phyloP scores from a whole-genome alignment of 345 rosid species.

The Durio zibethinus region DNA sequence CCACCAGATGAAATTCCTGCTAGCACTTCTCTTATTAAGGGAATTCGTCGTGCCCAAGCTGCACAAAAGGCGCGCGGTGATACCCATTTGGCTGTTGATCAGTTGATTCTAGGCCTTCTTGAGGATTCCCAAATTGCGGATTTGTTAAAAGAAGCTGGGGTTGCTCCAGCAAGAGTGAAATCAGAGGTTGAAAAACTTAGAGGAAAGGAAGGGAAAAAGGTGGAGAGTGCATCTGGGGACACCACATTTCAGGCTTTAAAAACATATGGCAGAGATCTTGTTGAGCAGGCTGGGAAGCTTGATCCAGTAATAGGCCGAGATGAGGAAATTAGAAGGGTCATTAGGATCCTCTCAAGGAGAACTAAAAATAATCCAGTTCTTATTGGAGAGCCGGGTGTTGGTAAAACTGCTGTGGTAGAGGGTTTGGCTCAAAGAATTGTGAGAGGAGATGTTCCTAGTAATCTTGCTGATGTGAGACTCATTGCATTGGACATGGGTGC shows the following conservation, averaged over 20 bases:
- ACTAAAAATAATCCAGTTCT: constrained; percentile 94
- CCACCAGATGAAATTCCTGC: constrained; percentile 75
- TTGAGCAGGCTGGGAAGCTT: constrained; percentile 88
- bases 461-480: constrained; percentile 78
- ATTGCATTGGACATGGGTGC: constrained; percentile 93
- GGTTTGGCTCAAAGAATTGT: constrained; percentile 92
- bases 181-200: constrained; percentile 84
- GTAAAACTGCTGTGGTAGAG: constrained; percentile 94
- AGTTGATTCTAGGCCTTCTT: constrained; percentile 64
- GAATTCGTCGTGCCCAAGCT: constrained; percentile 69
- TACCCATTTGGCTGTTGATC: constrained; percentile 77
- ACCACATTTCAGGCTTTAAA: constrained; percentile 74
- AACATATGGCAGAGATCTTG: constrained; percentile 89
- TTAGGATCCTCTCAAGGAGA: constrained; percentile 79
- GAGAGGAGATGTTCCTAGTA: constrained; percentile 82
- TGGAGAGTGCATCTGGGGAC: constrained; percentile 85
- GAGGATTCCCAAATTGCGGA: constrained; percentile 84
- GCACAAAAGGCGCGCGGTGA: constrained; percentile 63
- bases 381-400: constrained; percentile 94
- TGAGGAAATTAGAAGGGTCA: constrained; percentile 80
- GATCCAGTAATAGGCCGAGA: constrained; percentile 93
- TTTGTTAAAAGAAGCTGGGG: constrained; percentile 66
- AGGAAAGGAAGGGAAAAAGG: constrained; percentile 84
- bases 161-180: constrained; percentile 46
- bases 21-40: constrained; percentile 66